Base-by-base conservation (phyloP, 495 filamentous ascomycete species). In the Staphylotrichum longicolle region DNA sequence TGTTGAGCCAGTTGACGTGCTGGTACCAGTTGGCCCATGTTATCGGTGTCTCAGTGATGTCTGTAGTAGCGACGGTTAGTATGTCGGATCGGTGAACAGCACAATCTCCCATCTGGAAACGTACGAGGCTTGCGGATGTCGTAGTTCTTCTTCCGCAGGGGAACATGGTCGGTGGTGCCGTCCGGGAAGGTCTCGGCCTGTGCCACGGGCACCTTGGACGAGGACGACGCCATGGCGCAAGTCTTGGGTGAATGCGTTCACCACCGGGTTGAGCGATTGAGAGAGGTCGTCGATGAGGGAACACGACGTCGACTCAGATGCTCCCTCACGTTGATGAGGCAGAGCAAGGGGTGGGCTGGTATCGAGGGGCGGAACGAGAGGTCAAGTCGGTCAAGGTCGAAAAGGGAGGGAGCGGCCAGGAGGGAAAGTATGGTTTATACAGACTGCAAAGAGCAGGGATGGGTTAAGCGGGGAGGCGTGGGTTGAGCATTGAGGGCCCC, bases 1-100 rank as follows among this genome's bases (percentile, higher is more conserved):
- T 88, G 72, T 96, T 93, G 34, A 95, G 77, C 91, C 94, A 97
- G 82, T 98, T 93, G 82, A 98, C 85, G 70, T 98, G 95, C 74
- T 95, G 58, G 58, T 91, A 68, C 92, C 92, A 97, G 80, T 99
- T 99, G 63, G 80, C 69, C 73, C 81, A 82, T 55, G 90, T 96
- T 60, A 98, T 87, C 51, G 88, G 85, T 67, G 80, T 70, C 34
- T 85, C 81, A 45, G 81, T 74, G 63, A 84, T 83, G 66, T 83
- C 79, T 64, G 70, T 46, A 10, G 51, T 61, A 14, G 44, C 32
- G 9, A 2, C 5, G 6, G 47, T 52, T n/a, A 51, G 58, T 39
- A 30, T 7, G 7, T 7, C 27, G 27, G 14, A n/a, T 27, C 27
- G 0, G 3, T 7, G 37, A 2, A 33, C 3, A 10, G 4, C 11